Base-by-base conservation (phyloP, 2,329 filamentous ascomycete genomes). In the Cytospora piceicola region DNA sequence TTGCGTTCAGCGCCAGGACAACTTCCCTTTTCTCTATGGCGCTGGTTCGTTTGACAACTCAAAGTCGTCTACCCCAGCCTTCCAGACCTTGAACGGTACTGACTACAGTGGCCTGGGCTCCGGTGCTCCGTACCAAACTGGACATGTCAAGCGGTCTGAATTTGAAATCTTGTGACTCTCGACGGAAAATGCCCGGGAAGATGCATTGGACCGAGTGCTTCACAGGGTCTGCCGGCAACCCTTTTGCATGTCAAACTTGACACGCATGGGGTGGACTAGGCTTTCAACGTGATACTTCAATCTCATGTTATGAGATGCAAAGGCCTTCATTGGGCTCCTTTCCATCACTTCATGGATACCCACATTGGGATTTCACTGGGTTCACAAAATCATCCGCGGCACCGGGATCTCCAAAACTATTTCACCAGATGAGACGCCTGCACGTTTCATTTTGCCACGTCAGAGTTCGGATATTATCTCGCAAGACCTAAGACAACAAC, bases 1-100 rank as follows among this genome's bases (percentile, higher is more conserved):
- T 20, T 77, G 70, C 59, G 70, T 73, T 30, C 75, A 74, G 65
- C 68, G 72, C 54, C 70, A 69, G 62, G 73, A 77, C 54, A 73
- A 69, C 36, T 68, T 73, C 24, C 39, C 63, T 24, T 56, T 61
- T 15, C 32, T 63, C 2, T 68, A 60, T 34, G 36, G 63, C 30
- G 36, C 51, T 9, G 29, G 24, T 12, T 49, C 58, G 1, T 67
- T 67, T 17, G 63, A 66, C n/a, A 27, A 17, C 17, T 36, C 63
- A 20, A 65, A 62, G 55, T 39, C 58, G 17, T 32, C 63, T 1
- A 61, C 49, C 32, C 22, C 66, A 15, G 30, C 46, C 3, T 68
- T 66, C 17, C 63, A 59, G 24, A 4, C 59, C 29, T 34, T 66
- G 32, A 53, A 49, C 17, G 22, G 52, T 34, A 15, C 64, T 24